A percentile compares a stretch with the other conserved stretches of the same genome.
Evolutionary conservation across 202 grass and related monocot genomes (phyloP).

Genomic region (Schoenoplectus triqueter): DNA sequence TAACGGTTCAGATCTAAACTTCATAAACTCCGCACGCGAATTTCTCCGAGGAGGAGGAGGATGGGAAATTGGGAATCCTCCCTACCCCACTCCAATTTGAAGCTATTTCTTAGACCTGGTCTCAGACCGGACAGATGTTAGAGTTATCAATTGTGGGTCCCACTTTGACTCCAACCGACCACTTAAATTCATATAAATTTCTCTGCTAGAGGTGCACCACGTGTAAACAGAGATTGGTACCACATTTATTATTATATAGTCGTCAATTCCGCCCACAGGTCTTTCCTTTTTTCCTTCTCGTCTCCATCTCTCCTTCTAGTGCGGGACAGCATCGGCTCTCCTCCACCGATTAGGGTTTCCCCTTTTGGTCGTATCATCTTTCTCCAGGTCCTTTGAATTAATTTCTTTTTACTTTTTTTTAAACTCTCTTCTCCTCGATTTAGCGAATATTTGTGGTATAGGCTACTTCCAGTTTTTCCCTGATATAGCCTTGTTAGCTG

Average conservation of each 20-base stretch:
- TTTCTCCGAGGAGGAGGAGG: too few relatives aligned
- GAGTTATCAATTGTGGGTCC: neutral
- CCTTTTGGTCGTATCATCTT: neutral
- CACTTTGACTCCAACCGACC: neutral
- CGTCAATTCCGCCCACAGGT: neutral
- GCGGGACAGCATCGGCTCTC: neutral
- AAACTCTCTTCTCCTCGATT: slow-evolving; percentile 12
- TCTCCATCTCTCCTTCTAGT: neutral
- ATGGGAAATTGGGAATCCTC: neutral
- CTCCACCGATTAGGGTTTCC: slow-evolving; percentile 38
- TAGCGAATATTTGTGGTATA: slow-evolving; percentile 15
- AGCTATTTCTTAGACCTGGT: neutral
- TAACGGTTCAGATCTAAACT: too few relatives aligned
- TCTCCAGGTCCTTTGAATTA: slow-evolving; percentile 5
- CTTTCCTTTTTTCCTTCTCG: slow-evolving; percentile 5
- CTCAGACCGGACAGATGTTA: neutral
- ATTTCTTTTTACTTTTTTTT: neutral
- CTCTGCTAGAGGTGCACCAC: neutral
- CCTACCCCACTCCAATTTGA: neutral
- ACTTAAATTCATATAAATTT: neutral
- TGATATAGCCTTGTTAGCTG: neutral
- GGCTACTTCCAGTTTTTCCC: neutral
- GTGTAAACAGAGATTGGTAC: neutral
- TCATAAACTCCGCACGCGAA: too few relatives aligned
- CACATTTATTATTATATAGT: neutral